Evolutionary conservation across 108 stramenopile species (phyloP).

Genomic region (Pseudonitzschia multiseries): DNA sequence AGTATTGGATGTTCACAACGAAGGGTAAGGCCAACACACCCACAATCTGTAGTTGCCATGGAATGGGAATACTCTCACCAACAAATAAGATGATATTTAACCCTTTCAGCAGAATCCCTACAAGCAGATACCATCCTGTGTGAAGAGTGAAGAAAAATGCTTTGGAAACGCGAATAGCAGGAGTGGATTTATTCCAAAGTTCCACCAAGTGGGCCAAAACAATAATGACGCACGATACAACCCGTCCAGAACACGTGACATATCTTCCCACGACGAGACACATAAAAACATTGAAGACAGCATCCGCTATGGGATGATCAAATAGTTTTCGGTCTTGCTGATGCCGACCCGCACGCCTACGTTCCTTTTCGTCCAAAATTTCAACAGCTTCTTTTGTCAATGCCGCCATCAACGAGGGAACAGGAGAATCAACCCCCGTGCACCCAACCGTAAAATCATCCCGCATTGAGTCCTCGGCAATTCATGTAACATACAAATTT

Average conservation of each 20-base stretch:
- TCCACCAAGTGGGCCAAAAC: background rate
- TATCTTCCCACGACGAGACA: constrained; percentile 6
- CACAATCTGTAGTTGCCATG: constrained; percentile 6
- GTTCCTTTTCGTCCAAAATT: background rate
- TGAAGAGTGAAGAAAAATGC: constrained; percentile 1
- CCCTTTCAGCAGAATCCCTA: background rate
- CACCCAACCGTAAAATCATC: background rate
- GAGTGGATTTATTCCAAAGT: background rate
- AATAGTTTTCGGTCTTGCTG: background rate
- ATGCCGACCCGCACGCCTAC: background rate
- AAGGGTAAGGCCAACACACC: background rate
- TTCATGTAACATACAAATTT: background rate
- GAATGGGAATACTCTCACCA: background rate
- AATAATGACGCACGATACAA: background rate
- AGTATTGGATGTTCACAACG: background rate
- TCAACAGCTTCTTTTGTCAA: background rate
- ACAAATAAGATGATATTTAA: background rate
- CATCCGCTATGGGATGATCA: background rate
- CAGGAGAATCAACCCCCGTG: background rate
- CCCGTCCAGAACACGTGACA: constrained; percentile 6
- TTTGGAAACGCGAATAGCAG: background rate
- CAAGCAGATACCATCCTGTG: background rate
- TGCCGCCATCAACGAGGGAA: background rate
- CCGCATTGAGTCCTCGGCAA: background rate
- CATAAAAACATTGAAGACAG: background rate